Base-by-base conservation (phyloP, 495 filamentous ascomycete species). In the Glarea lozoyensis region DNA sequence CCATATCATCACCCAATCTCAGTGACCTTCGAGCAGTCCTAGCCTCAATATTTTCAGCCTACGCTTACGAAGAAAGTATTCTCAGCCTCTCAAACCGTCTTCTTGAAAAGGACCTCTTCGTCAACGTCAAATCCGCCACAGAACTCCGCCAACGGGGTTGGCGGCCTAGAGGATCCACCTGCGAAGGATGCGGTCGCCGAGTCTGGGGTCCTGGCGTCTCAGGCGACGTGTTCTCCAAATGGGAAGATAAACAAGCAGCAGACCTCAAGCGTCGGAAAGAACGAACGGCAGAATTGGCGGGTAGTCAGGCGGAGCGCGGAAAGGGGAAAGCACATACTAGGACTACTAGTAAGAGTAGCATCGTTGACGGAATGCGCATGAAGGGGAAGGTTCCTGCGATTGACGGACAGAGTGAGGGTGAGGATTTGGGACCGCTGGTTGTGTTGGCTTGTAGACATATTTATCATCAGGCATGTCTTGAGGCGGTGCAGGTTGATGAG, bases 121-220 rank as follows among this genome's bases (percentile, higher is more conserved):
- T 84, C 11, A 82, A 86, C 49, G 88, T 96, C 30, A 72, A 78
- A 27, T 75, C 86, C 45, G 81, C 84, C 10, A 74, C 82, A 10
- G 68, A 72, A 12, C 74, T 89, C 9, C 73, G 90, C n/a, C 82
- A 88, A 57, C 73, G 80, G 17, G 92, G 92, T 10, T 98, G 92
- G 93, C 73, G 88, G 40, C 86, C 92, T 0, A 71, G 78, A 17
- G 82, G 84, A 1, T 86, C 88, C 40, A 81, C 81, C 0, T 99
- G 92, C 52, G 92, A 95, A 57, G 76, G 78, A 7, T 99, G 92
- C 43, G 80, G 81, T 20, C 75, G 75, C 48, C 69, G 88, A 15
- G 77, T 88, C 2, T 99, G 92, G 92, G 92, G 92, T 0, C 87
- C 87, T 2, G 88, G 88, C 2, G 84, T 84, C 13, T 81, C 85